Conservation (phyloP, 768 basidiomycete species). For the Auricularia sp. region DNA sequence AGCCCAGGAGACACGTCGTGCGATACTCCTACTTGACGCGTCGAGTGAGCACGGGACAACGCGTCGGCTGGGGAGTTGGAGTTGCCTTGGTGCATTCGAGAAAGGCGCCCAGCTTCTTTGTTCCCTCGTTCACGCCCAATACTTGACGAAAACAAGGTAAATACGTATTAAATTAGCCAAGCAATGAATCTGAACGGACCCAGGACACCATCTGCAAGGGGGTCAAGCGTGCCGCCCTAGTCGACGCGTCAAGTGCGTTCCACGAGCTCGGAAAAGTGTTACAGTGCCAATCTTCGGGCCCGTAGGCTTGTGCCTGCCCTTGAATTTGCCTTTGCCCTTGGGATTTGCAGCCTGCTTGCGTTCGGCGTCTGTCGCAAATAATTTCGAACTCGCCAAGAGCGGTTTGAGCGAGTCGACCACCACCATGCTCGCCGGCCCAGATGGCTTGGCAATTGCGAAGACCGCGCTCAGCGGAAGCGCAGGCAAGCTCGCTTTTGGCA, state of each 20-base stretch:
- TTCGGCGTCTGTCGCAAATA: conserved; percentile 44
- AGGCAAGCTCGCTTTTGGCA: conserved; percentile 56
- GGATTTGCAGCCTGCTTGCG: conserved; percentile 25
- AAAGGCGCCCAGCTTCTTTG: conserved; percentile 76
- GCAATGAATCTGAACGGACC: conserved; percentile 36
- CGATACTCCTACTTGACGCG: conserved; percentile 62
- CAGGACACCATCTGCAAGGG: conserved; percentile 89
- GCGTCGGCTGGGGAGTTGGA: not conserved
- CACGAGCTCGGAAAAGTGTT: too few relatives aligned
- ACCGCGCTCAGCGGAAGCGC: conserved; percentile 64
- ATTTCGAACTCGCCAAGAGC: conserved; percentile 61
- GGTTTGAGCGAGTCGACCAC: conserved; percentile 77
- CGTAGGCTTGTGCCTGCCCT: conserved; percentile 32
- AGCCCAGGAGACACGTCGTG: conserved; percentile 84
- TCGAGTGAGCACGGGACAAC: not conserved
- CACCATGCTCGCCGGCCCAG: conserved; percentile 88
- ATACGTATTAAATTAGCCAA: too few relatives aligned
- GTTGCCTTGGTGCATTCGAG: conserved; percentile 80
- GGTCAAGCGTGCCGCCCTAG: conserved; percentile 93
- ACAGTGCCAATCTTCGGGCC: conserved; percentile 24
- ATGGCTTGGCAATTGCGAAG: conserved; percentile 85
- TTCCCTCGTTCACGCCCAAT: conserved; percentile 80
- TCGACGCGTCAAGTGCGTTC: conserved; percentile 36
- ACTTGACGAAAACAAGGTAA: conserved; percentile 36
- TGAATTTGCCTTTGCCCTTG: conserved; percentile 41